A percentile compares a stretch with the other conserved stretches of the same genome.
Evolutionary conservation across 2,329 filamentous ascomycete genomes (phyloP).

Genomic region (Clarireedia monteithiana): DNA sequence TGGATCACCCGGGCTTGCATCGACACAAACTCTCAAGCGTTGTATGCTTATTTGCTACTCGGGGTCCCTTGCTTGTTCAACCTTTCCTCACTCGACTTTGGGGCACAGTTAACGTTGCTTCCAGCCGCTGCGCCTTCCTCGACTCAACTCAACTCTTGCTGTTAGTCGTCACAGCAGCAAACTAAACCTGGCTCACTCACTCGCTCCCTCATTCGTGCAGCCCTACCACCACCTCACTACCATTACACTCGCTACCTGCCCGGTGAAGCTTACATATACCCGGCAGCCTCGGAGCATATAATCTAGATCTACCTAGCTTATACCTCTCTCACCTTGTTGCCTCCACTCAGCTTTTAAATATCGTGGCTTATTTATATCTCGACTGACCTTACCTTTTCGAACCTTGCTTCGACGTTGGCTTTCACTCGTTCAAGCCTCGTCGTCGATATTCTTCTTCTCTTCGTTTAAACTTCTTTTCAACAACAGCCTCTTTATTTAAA

Average conservation of each 20-base stretch:
- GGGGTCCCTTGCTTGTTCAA: background rate
- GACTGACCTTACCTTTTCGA: conserved; percentile 10
- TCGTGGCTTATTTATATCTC: conserved; percentile 5
- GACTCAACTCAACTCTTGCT: conserved; percentile 10
- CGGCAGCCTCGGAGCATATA: conserved; percentile 19
- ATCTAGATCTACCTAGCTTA: conserved; percentile 11
- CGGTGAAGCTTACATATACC: conserved; percentile 21
- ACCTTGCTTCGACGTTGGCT: conserved; percentile 25
- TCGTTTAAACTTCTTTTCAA: conserved; percentile 16
- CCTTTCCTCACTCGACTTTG: conserved; percentile 10
- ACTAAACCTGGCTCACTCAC: conserved; percentile 9
- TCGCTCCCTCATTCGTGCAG: conserved; percentile 19
- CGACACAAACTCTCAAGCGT: conserved; percentile 1
- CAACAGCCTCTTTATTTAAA: conserved; percentile 24
- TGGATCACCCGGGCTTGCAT: background rate
- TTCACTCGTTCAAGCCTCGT: conserved; percentile 32
- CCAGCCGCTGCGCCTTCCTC: conserved; percentile 20
- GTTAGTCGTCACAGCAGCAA: conserved; percentile 7
- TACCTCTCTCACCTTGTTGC: conserved; percentile 15
- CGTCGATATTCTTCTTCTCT: conserved; percentile 22
- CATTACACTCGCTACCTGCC: conserved; percentile 21
- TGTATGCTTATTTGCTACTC: conserved; percentile 23
- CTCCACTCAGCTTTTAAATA: background rate
- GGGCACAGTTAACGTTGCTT: conserved; percentile 25
- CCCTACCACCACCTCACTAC: conserved; percentile 19